Evolutionary conservation across 2,329 filamentous ascomycete species (phyloP).

Genomic region (Stenocarpella maydis): DNA sequence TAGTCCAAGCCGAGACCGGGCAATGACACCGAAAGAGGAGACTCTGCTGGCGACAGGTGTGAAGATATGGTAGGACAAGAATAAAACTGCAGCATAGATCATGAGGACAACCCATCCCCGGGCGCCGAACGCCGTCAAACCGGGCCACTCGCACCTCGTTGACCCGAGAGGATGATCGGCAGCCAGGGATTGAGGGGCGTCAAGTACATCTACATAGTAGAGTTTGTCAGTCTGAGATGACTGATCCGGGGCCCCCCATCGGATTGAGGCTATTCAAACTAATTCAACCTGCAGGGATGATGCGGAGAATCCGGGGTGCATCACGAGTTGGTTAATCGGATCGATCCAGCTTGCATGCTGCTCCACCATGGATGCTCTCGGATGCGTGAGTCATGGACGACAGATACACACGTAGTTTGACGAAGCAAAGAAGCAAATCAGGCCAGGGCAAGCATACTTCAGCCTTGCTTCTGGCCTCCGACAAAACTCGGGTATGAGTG

Average conservation of each 20-base stretch:
- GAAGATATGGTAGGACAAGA: not conserved
- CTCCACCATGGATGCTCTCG: constrained; percentile 5
- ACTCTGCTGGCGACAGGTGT: too few relatives aligned
- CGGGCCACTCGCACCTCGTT: constrained; percentile 26
- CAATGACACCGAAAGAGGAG: not conserved
- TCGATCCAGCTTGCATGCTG: not conserved
- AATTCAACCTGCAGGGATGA: constrained; percentile 14
- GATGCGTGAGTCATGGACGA: not conserved
- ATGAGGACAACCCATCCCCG: too few relatives aligned
- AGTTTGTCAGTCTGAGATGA: not conserved
- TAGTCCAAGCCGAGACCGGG: not conserved
- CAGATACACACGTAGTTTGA: not conserved
- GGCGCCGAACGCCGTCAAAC: not conserved
- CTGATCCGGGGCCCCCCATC: constrained; percentile 3
- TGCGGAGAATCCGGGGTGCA: constrained; percentile 35
- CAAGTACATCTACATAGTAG: constrained; percentile 2
- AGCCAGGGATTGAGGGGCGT: constrained; percentile 4
- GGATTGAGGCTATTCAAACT: constrained; percentile 30
- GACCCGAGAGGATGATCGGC: constrained; percentile 27
- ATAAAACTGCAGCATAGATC: not conserved
- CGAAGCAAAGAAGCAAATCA: not conserved
- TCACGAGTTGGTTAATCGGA: not conserved
- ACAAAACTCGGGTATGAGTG: not conserved
- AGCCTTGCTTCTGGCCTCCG: not conserved
- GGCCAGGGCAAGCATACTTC: not conserved